phyloP scores from a whole-genome alignment of 2,329 filamentous ascomycete genomes.

The Pseudopyrenochaeta lycopersici region DNA sequence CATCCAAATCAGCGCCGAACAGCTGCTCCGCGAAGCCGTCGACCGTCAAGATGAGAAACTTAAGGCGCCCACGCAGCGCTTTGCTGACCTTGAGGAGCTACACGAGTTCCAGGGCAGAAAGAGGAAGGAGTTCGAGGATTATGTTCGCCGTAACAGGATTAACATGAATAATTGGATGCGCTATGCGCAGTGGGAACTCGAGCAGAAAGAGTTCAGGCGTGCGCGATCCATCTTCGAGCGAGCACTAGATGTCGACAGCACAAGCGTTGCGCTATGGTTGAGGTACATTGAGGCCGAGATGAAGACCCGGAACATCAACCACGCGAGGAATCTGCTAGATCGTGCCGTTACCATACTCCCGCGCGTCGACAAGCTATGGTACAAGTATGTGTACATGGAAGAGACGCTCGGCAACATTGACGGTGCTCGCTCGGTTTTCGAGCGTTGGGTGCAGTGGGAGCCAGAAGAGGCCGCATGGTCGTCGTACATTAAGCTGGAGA shows the following conservation, averaged over 20 bases:
- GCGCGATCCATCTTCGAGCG: conserved; percentile 94
- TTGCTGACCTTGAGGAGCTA: conserved; percentile 95
- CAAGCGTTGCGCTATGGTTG: conserved; percentile 87
- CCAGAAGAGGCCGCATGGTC: conserved; percentile 96
- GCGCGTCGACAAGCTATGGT: conserved; percentile 95
- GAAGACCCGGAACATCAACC: conserved; percentile 80
- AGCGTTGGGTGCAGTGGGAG: conserved; percentile 98
- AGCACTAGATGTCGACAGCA: conserved; percentile 89
- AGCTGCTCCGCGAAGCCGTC: conserved; percentile 95
- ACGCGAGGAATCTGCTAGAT: conserved; percentile 92
- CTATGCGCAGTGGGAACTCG: conserved; percentile 96
- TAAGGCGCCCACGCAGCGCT: conserved; percentile 91
- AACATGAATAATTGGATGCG: conserved; percentile 99
- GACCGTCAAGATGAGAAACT: conserved; percentile 91
- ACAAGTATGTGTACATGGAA: conserved; percentile 99
- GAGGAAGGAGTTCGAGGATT: conserved; percentile 96
- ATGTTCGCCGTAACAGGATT: conserved; percentile 91
- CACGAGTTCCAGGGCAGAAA: conserved; percentile 98
- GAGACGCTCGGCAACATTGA: conserved; percentile 96
- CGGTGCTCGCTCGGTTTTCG: conserved; percentile 91
- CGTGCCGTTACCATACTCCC: conserved; percentile 93
- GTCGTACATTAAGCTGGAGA: conserved; percentile 96
- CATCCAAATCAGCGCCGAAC: conserved; percentile 88
- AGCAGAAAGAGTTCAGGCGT: conserved; percentile 95
- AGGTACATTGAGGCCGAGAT: conserved; percentile 96